A percentile compares a stretch with the other conserved stretches of the same genome.
Evolutionary conservation across 768 basidiomycete genomes (phyloP).

Genomic region (Flagelloscypha sp.): DNA sequence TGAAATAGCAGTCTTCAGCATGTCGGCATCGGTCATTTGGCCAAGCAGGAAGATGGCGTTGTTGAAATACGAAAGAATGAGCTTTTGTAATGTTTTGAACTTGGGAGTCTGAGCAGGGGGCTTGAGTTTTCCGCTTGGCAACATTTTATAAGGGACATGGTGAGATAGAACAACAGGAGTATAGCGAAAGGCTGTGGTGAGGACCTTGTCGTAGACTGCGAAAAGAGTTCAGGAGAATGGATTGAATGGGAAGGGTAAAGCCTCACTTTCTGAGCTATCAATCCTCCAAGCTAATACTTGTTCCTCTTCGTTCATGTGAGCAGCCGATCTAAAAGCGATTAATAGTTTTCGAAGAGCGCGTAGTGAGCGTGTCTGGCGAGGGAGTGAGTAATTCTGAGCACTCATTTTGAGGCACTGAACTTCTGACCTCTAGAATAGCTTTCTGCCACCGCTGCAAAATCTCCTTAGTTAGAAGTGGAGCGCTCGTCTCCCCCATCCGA

Average conservation of each 20-base stretch:
- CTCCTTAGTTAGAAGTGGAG: constrained; percentile 57
- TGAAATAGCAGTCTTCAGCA: constrained; percentile 59
- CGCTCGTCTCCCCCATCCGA: constrained; percentile 33
- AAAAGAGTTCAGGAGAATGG: constrained; percentile 6
- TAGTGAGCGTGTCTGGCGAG: constrained; percentile 69
- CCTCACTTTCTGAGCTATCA: constrained; percentile 66
- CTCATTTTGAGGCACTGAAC: neutral
- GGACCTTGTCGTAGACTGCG: constrained; percentile 89
- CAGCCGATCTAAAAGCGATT: constrained; percentile 87
- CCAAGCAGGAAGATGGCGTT: constrained; percentile 75
- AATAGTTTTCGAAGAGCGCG: constrained; percentile 76
- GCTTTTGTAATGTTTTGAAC: constrained; percentile 76
- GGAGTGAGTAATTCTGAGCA: neutral
- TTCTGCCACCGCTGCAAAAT: constrained; percentile 83
- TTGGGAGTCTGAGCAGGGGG: constrained; percentile 73
- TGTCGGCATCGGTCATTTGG: constrained; percentile 62
- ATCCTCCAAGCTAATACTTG: constrained; percentile 80
- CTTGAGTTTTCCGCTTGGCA: constrained; percentile 82
- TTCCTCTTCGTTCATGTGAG: constrained; percentile 80
- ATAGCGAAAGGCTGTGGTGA: constrained; percentile 80
- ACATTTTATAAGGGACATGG: constrained; percentile 81
- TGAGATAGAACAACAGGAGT: constrained; percentile 84
- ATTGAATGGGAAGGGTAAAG: constrained; percentile 2
- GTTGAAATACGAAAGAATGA: constrained; percentile 84
- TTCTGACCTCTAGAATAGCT: constrained; percentile 67